These are phyloP conservation scores for Mentha longifolia DNA, from an alignment of 257 asterid species.

Conservation along the genomic window DNA sequence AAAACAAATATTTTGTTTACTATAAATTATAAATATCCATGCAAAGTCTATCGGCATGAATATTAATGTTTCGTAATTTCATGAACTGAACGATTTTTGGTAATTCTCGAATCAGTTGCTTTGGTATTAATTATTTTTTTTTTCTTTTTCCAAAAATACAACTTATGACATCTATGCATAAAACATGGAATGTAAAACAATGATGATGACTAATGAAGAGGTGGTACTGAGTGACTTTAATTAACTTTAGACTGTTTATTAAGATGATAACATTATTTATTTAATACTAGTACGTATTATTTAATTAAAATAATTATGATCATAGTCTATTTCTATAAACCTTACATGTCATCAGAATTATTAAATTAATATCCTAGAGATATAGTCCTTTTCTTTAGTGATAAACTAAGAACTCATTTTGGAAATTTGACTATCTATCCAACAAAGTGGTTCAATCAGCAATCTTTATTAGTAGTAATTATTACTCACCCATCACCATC, in stretches of 20 bases:
- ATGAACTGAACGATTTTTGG: too few species aligned
- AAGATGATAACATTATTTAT: too few species aligned
- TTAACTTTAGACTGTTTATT: too few species aligned
- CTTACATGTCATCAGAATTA: constrained; percentile 3
- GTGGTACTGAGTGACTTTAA: too few species aligned
- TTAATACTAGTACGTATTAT: too few species aligned
- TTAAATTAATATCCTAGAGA: background rate
- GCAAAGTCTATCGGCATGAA: background rate
- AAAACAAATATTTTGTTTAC: too few species aligned
- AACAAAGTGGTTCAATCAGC: constrained; percentile 8
- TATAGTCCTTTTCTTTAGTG: too few species aligned
- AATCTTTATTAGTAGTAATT: too few species aligned
- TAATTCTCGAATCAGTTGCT: too few species aligned
- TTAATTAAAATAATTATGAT: too few species aligned
- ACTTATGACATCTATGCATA: background rate
- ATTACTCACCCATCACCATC: background rate
- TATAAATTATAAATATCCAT: background rate
- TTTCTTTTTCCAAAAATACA: background rate
- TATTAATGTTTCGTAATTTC: too few species aligned
- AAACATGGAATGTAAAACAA: background rate
- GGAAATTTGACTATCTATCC: constrained; percentile 6
- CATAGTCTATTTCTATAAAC: background rate
- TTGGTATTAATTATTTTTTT: too few species aligned
- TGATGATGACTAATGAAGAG: background rate
- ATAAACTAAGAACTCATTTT: constrained; percentile 15